Evolutionary conservation across 2,329 filamentous ascomycete genomes (phyloP), one percentile per base, ranked within the genome.

Genomic region (Didymella segeticola): DNA sequence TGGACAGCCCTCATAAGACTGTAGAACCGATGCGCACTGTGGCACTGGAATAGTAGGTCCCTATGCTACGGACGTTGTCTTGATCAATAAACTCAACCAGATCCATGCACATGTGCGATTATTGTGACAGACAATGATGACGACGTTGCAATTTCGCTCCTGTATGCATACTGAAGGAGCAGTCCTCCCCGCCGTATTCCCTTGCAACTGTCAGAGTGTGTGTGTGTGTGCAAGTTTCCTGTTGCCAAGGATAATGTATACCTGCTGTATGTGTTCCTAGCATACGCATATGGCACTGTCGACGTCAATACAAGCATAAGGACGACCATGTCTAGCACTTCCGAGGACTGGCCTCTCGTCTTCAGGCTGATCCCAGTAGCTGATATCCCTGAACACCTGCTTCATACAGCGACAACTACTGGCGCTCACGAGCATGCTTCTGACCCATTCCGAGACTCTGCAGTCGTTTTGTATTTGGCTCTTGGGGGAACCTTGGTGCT

Each of bases 11-110:
- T 29, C 7, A n/a, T 42, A 36, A 36, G 46, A n/a, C 3, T 4
- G 47, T 53, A 23, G 20, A 20, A 10, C 42, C 36, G 49, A 42
- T 31, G 19, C 17, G 19, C 30, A n/a, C n/a, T n/a, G n/a, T n/a
- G 23, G 29, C 23, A 39, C 34, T n/a, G 34, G 6, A 17, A 39
- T 14, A 33, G 15, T 27, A 12, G 25, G 9, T 47, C n/a, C 34
- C 26, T 31, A 23, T 26, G 10, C 19, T 47, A 15, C 25, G 25
- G 25, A 20, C 43, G 11, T n/a, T 25, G 17, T 23, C 15, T 25
- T 30, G 20, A 5, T 43, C 23, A 19, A 12, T 20, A 31, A 29
- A 15, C 36, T 30, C 17, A 17, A 12, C 27, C 30, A 27, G 23
- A 27, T 15, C 9, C 17, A 37, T 38, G 46, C 15, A n/a, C 20